Evolutionary conservation across 345 rosid genomes (phyloP).

Genomic region (Syzygium aromaticum): DNA sequence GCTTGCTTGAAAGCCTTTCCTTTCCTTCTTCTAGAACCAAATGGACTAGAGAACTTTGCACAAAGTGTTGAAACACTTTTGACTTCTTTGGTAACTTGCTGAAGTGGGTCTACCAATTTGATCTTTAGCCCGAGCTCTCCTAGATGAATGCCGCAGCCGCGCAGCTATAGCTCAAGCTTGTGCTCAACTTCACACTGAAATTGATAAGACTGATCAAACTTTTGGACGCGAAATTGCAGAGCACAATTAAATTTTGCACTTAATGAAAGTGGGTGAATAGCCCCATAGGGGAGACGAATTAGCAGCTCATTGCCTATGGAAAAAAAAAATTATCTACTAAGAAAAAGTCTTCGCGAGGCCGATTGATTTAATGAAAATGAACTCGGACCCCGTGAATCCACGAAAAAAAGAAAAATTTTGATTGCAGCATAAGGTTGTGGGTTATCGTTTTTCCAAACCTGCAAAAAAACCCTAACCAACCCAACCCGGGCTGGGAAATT

Average conservation of each 20-base stretch:
- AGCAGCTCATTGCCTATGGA: neutral
- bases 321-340: too few relatives aligned
- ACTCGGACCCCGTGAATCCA: neutral
- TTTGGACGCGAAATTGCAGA: neutral
- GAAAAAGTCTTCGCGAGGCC: too few relatives aligned
- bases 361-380: neutral
- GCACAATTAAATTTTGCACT: neutral
- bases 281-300: neutral
- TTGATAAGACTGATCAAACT: neutral
- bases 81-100: neutral
- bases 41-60: neutral
- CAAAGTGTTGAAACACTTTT: neutral
- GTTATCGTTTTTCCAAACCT: rapidly evolving
- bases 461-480: neutral
- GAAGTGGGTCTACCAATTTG: neutral
- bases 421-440: neutral
- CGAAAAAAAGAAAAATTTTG: neutral
- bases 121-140: neutral
- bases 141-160: neutral
- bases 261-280: neutral
- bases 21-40: neutral
- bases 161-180: neutral
- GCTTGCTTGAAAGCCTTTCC: neutral
- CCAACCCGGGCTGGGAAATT: neutral
- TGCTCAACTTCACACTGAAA: neutral